Conservation (phyloP, 108 stramenopile species). For the Nannochloropsis granulata region DNA sequence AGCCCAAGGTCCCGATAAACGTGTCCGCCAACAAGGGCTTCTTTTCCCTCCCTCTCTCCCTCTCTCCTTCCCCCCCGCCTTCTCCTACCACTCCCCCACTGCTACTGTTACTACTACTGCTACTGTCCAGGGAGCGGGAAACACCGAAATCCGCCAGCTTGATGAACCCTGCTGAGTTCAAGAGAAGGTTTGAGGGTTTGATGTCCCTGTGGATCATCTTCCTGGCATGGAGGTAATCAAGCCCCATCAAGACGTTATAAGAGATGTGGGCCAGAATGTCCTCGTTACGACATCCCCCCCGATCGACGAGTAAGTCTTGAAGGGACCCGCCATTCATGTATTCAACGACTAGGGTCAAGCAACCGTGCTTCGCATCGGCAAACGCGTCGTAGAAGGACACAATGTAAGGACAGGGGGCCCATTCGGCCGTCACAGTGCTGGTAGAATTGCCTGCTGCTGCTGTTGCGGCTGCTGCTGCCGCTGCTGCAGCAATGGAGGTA, state of each 20-base stretch:
- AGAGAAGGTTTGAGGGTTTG: constrained; percentile 48
- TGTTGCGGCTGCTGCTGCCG: neutral
- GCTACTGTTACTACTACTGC: neutral
- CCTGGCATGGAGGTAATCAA: constrained; percentile 35
- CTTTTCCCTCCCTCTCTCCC: neutral
- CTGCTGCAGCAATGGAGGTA: neutral
- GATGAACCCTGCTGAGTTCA: constrained; percentile 18
- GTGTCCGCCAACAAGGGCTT: constrained; percentile 38
- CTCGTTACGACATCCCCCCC: constrained; percentile 39
- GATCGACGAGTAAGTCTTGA: constrained; percentile 27
- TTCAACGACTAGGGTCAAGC: constrained; percentile 12
- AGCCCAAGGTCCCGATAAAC: constrained; percentile 52
- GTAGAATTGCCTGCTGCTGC: neutral
- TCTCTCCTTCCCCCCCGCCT: constrained; percentile 17
- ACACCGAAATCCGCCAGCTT: constrained; percentile 48
- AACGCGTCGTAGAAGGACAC: neutral
- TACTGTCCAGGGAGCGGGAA: constrained; percentile 9
- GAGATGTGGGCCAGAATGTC: constrained; percentile 32
- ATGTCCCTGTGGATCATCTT: constrained; percentile 49
- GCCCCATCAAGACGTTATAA: constrained; percentile 28
- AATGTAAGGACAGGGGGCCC: neutral
- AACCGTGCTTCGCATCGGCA: neutral
- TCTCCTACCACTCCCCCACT: neutral
- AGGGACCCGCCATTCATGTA: constrained; percentile 46
- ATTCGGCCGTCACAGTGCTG: neutral